Evolutionary conservation across 148 eudicot species (phyloP).

Genomic region (Spergularia marina): DNA sequence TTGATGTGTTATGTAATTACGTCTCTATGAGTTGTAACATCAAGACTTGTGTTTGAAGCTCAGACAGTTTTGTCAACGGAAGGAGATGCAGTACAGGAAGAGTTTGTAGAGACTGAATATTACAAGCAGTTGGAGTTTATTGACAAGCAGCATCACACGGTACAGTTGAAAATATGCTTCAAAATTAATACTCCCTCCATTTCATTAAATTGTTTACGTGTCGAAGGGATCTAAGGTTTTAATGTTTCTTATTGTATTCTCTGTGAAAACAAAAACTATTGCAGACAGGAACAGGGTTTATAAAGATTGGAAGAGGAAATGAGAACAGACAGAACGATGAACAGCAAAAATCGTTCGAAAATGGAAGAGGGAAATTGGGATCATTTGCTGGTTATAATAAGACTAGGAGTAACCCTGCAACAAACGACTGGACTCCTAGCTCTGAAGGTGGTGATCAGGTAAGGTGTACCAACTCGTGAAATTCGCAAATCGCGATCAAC

Average conservation of each 20-base stretch:
- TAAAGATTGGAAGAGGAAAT: conserved; percentile 33
- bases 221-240: too few relatives aligned
- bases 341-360: conserved; percentile 12
- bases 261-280: not conserved
- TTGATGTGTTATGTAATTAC: too few relatives aligned
- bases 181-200: not conserved
- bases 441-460: conserved; percentile 35
- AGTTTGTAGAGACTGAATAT: conserved; percentile 67
- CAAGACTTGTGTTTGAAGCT: not conserved
- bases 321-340: conserved; percentile 29
- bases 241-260: too few relatives aligned
- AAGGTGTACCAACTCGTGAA: not conserved
- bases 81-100: conserved; percentile 34
- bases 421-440: conserved; percentile 65
- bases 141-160: conserved; percentile 72
- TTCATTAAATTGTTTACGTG: too few relatives aligned
- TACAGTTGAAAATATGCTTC: conserved; percentile 12
- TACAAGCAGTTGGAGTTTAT: conserved; percentile 51
- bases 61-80: conserved; percentile 22
- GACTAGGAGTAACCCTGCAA: conserved; percentile 60
- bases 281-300: conserved; percentile 74
- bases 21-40: too few relatives aligned
- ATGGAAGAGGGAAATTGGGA: conserved; percentile 26
- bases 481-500: not conserved
- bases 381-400: conserved; percentile 16